Percentiles rank a stretch among this genome's conserved stretches.
Evolutionary conservation across 345 rosid genomes (phyloP).

Genomic region (Salix koriyanagi): DNA sequence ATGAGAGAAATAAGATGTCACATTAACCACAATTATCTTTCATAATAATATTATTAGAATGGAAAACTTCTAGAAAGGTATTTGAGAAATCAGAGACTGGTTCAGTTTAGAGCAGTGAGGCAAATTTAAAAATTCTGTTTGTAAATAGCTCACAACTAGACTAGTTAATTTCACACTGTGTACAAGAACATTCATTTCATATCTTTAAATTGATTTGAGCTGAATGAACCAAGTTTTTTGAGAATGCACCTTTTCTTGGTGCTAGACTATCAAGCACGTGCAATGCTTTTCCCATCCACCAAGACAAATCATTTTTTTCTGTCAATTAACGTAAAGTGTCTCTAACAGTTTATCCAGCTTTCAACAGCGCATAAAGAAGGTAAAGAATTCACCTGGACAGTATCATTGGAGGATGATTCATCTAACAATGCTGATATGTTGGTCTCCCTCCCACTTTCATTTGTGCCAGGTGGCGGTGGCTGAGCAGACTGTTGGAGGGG

Average conservation of each 20-base stretch:
- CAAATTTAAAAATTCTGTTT: background rate
- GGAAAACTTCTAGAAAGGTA: background rate
- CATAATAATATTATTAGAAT: background rate
- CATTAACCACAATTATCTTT: background rate
- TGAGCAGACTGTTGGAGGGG: slow-evolving; percentile 54
- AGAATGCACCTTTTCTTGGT: background rate
- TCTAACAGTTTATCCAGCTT: background rate
- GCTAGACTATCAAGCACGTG: background rate
- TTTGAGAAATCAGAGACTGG: background rate
- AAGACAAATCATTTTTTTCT: background rate
- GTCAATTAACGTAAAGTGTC: background rate
- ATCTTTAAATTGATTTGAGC: background rate
- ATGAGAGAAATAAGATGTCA: slow-evolving; percentile 2
- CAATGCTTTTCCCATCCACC: background rate
- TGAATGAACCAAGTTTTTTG: background rate
- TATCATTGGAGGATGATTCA: slow-evolving; percentile 43
- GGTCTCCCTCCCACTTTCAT: slow-evolving; percentile 40
- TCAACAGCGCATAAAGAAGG: background rate
- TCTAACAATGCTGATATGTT: slow-evolving; percentile 36
- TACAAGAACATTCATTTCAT: background rate
- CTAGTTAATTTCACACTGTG: background rate
- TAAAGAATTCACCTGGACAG: slow-evolving; percentile 40
- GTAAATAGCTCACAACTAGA: background rate
- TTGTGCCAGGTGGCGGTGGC: slow-evolving; percentile 56
- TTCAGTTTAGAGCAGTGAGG: background rate